A percentile compares a stretch with the other conserved stretches of the same genome.
Evolutionary conservation across 352 stramenopile genomes (phyloP).

Genomic region (Discostella stelligera): DNA sequence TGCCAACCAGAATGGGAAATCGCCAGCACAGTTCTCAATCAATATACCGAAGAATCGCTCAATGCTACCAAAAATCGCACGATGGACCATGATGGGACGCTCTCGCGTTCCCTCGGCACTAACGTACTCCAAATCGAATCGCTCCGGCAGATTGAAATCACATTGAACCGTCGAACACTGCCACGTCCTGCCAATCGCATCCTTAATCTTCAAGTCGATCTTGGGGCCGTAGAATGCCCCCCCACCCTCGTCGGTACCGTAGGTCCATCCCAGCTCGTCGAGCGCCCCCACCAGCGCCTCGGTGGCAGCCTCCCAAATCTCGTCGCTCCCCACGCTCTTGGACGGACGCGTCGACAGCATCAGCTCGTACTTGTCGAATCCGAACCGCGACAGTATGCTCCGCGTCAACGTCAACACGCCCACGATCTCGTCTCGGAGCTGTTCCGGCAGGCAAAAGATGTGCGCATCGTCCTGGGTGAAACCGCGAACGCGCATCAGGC

Average conservation of each 20-base stretch:
- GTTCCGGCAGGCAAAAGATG: conserved; percentile 95
- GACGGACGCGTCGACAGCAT: conserved; percentile 93
- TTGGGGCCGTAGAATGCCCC: conserved; percentile 97
- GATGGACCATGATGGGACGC: conserved; percentile 96
- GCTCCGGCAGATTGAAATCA: conserved; percentile 97
- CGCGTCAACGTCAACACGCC: conserved; percentile 91
- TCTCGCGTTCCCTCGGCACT: conserved; percentile 86
- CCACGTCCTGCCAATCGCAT: conserved; percentile 94
- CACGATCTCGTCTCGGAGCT: conserved; percentile 95
- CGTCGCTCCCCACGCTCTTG: conserved; percentile 91
- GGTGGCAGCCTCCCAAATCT: conserved; percentile 91
- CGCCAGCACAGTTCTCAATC: conserved; percentile 94
- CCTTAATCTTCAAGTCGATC: conserved; percentile 97
- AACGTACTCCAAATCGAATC: conserved; percentile 93
- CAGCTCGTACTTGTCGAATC: conserved; percentile 92
- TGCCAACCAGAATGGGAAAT: conserved; percentile 95
- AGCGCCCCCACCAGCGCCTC: conserved; percentile 83
- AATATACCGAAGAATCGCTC: conserved; percentile 98
- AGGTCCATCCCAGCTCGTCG: conserved; percentile 83
- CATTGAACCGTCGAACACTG: conserved; percentile 97
- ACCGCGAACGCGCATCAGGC: conserved; percentile 93
- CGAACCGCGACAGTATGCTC: conserved; percentile 90
- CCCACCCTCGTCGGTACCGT: conserved; percentile 90
- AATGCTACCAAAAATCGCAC: conserved; percentile 94
- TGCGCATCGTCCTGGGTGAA: conserved; percentile 99